Conservation (phyloP, 2,329 filamentous ascomycete genomes). For the Aureobasidium sp. region DNA sequence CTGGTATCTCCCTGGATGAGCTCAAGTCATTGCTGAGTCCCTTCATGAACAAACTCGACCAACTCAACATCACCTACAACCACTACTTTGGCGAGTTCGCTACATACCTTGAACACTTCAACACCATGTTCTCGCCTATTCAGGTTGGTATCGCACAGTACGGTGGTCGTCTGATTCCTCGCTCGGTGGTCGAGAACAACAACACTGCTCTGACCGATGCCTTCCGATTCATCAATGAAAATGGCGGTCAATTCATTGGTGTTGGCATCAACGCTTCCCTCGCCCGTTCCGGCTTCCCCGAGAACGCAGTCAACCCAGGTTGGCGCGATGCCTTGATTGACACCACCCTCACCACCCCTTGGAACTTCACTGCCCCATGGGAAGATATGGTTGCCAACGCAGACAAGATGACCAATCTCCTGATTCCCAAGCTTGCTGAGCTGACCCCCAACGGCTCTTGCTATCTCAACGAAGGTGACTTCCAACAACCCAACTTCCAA, state of each 20-base stretch:
- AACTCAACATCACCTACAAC: constrained; percentile 27
- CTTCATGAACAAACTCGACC: constrained; percentile 33
- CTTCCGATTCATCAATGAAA: constrained; percentile 27
- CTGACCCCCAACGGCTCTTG: constrained; percentile 30
- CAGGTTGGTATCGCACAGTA: constrained; percentile 24
- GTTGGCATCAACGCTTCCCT: constrained; percentile 32
- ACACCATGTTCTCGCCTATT: constrained; percentile 24
- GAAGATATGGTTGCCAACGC: constrained; percentile 29
- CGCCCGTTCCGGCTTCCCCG: constrained; percentile 24
- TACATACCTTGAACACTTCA: constrained; percentile 27
- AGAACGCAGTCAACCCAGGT: constrained; percentile 33
- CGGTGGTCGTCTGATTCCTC: constrained; percentile 27
- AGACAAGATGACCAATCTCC: constrained; percentile 30
- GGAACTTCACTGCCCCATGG: constrained; percentile 32
- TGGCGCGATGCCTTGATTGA: constrained; percentile 30
- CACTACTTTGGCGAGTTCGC: constrained; percentile 23
- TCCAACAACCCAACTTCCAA: constrained; percentile 33
- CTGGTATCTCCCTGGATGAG: constrained; percentile 36
- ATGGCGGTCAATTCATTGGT: constrained; percentile 29
- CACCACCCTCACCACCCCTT: constrained; percentile 15
- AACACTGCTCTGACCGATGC: constrained; percentile 22
- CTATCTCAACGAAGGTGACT: constrained; percentile 23
- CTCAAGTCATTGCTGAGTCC: constrained; percentile 40
- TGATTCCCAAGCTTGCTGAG: constrained; percentile 30
- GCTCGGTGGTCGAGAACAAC: constrained; percentile 25